A percentile compares a stretch with the other conserved stretches of the same genome.
Conservation (phyloP, 257 asterid genomes). For the Anisodus tanguticus region DNA sequence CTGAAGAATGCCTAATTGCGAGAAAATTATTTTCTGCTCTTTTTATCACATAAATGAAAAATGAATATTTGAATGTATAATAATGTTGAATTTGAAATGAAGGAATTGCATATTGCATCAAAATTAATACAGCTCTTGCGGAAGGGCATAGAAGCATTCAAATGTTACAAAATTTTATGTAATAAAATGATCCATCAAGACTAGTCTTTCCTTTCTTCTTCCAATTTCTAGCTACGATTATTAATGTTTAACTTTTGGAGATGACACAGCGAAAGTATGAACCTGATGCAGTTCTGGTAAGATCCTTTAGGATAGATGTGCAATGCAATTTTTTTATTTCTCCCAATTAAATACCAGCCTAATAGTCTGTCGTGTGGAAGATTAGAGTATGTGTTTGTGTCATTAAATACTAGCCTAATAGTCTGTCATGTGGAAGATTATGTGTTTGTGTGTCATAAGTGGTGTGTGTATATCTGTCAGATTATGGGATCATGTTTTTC, state of each 20-base stretch:
- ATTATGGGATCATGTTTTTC: slow-evolving; percentile 5
- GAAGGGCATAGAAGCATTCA: slow-evolving; percentile 9
- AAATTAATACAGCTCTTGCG: not conserved
- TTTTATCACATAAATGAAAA: slow-evolving; percentile 19
- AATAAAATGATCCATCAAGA: not conserved
- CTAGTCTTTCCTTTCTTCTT: not conserved
- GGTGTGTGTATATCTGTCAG: not conserved
- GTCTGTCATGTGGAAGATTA: not conserved
- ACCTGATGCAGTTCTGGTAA: slow-evolving; percentile 10
- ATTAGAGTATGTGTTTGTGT: not conserved
- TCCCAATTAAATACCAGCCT: not conserved
- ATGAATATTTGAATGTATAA: not conserved
- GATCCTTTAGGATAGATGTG: not conserved
- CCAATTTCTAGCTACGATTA: not conserved
- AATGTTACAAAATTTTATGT: not conserved
- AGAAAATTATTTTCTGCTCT: not conserved
- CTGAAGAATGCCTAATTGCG: slow-evolving; percentile 17
- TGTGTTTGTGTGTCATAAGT: not conserved
- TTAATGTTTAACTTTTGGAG: slow-evolving; percentile 1
- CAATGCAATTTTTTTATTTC: not conserved
- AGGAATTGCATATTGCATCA: slow-evolving; percentile 3
- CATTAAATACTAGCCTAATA: not conserved
- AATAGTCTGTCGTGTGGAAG: not conserved
- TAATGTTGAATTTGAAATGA: not conserved
- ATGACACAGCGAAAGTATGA: not conserved